Evolutionary conservation across 257 asterid species (phyloP), one percentile per base, ranked within the genome.

Genomic region (Gardenia jasminoides): DNA sequence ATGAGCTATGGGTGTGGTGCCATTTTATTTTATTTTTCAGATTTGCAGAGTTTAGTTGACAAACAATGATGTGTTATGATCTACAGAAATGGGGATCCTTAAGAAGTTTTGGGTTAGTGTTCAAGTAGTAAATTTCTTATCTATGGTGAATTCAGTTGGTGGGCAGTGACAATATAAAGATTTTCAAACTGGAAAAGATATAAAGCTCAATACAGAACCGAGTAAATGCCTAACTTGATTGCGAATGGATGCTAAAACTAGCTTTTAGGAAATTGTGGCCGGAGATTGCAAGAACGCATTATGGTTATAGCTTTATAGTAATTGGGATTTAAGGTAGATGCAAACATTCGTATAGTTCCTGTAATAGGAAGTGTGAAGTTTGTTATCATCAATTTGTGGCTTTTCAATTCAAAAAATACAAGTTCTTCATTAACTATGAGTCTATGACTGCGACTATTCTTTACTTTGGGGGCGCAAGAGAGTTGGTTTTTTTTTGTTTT

Each of bases 251-350:
- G 20, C n/a, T 56, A 56, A 56, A 19, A 19, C 24, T 4, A 56
- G 64, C 64, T 56, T 56, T 17, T 7, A 20, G 64, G 26, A 19
- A 56, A 56, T 10, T 82, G 91, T 88, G 90, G 90, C 89, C 86
- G 89, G 80, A 67, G 70, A 50, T 22, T 17, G 64, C 24, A 56
- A 56, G 22, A 56, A 2, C 2, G 64, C 64, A 22, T 5, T 26
- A 56, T 52, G 10, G 31, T 11, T 33, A 10, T 20, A 26, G 68
- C 64, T 56, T 56, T 56, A 26, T 20, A 56, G 64, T 10, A n/a
- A 24, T 56, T 56, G 64, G n/a, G 26, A 56, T 20, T 5, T 56
- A 12, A 16, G 17, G n/a, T 43, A 72, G 28, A 72, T 47, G 33
- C 62, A 72, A 72, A 36, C 41, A 72, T 46, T 56, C 26, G 22